Evolutionary conservation across 1,284 basidiomycete genomes (phyloP), one percentile per base, ranked within the genome.

Genomic region (Cystobasidium pallidum): DNA sequence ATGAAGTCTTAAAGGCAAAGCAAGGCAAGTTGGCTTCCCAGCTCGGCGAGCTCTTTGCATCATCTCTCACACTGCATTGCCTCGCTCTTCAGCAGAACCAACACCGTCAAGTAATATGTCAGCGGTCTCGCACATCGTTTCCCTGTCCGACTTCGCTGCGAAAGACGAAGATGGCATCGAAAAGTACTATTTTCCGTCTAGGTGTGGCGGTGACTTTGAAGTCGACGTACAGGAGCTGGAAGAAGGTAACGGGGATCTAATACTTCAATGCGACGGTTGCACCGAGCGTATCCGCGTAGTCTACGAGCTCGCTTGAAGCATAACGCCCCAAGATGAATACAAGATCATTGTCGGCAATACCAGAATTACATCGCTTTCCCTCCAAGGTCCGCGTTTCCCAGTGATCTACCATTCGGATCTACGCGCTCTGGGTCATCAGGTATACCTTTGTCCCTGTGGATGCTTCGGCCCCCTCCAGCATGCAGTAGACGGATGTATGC

Each of bases 251-350:
- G 68, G 68, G 13, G 61, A 71, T 21, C 0, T 71, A 1, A 11
- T 71, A 2, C 68, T 71, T 2, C 32, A 55, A 24, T 71, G 68
- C 51, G 68, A 71, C 13, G 68, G 68, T 1, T 71, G 68, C 59
- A 71, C 68, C 34, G 68, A 71, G 30, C 30, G 68, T 13, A 45
- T 71, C 6, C 45, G 68, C 7, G 68, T 71, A 2, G 24, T 64
- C 10, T 71, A 71, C 51, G 68, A 54, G 6, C 21, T 64, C 8
- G 68, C 67, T 17, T 41, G 26, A 62, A 30, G 21, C 24, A 26
- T 32, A 13, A 39, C 13, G 36, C 36, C 36, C 36, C 36, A 39
- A 6, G 36, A n/a, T n/a, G 36, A 39, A 13, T 39, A 39, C 7
- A 39, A 39, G n/a, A n/a, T n/a, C n/a, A n/a, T n/a, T n/a, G n/a